Conservation (phyloP, 345 rosid genomes). For the Salix udensis region DNA sequence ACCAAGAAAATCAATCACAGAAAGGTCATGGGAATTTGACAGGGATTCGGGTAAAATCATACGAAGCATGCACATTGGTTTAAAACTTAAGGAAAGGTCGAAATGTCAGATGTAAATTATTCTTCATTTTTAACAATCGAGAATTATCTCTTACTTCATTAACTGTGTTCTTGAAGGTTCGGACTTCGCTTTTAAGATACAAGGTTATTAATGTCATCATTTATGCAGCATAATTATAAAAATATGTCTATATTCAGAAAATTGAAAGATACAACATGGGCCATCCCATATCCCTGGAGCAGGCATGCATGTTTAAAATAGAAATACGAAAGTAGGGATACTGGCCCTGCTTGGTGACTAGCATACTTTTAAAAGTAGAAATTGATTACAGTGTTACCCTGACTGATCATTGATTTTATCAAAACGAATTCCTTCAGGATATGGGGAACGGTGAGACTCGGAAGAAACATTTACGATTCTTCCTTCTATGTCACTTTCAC, state of each 20-base stretch:
- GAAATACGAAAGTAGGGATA: neutral
- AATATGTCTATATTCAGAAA: neutral
- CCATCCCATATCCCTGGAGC: neutral
- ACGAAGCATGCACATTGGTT: neutral
- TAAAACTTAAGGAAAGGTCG: neutral
- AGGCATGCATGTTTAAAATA: neutral
- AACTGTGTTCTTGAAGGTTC: neutral
- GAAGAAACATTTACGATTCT: conserved; percentile 47
- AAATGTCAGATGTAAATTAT: neutral
- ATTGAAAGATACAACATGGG: neutral
- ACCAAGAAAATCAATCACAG: neutral
- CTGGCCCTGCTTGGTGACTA: neutral
- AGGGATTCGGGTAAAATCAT: neutral
- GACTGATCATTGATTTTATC: conserved; percentile 38
- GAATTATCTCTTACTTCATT: neutral
- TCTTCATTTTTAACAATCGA: neutral
- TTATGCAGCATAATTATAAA: neutral
- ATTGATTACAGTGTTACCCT: conserved; percentile 20
- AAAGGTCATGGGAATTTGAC: neutral
- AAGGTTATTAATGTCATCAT: neutral
- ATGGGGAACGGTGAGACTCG: conserved; percentile 28
- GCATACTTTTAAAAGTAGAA: neutral
- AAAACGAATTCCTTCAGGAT: conserved; percentile 44
- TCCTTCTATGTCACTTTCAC: conserved; percentile 38
- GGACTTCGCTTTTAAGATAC: neutral